Evolutionary conservation across 805 yeast species (phyloP).

Genomic region (Wickerhamiella qilinensis): DNA sequence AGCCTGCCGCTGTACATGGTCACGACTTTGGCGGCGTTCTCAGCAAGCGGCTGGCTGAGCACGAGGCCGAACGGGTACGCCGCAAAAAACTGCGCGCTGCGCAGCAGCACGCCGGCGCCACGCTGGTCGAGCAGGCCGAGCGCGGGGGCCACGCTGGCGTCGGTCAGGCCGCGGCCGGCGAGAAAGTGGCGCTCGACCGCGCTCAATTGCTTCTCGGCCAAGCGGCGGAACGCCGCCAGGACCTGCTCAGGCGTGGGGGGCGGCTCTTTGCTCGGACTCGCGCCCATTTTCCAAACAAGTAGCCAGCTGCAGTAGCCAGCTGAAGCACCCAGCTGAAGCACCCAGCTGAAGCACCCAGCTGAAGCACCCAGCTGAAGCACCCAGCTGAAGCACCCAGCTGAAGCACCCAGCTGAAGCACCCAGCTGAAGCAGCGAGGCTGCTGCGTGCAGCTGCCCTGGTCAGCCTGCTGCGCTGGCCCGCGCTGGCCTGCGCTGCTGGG

Average conservation of each 20-base stretch:
- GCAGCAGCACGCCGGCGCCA: conserved; percentile 7
- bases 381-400: too few species aligned
- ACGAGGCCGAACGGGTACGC: conserved; percentile 2
- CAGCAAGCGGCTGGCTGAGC: neutral
- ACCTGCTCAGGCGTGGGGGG: neutral
- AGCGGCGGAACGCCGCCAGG: neutral
- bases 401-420: too few species aligned
- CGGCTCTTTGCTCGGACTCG: neutral
- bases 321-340: too few species aligned
- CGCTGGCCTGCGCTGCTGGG: too few species aligned
- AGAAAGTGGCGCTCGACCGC: neutral
- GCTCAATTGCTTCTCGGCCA: neutral
- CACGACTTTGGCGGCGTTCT: conserved; percentile 5
- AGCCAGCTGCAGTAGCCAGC: neutral
- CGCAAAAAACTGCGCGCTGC: conserved; percentile 10
- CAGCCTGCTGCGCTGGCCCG: too few species aligned
- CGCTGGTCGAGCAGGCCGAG: neutral
- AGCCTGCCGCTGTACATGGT: conserved; percentile 10
- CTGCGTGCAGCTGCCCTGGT: too few species aligned
- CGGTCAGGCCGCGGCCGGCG: neutral
- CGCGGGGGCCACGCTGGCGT: neutral
- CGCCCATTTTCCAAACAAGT: neutral
- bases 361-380: too few species aligned
- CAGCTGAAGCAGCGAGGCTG: too few species aligned
- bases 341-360: too few species aligned